Percentiles rank a stretch among this genome's conserved stretches.
phyloP scores from a whole-genome alignment of 352 stramenopile genomes.

The Pythium sp. region DNA sequence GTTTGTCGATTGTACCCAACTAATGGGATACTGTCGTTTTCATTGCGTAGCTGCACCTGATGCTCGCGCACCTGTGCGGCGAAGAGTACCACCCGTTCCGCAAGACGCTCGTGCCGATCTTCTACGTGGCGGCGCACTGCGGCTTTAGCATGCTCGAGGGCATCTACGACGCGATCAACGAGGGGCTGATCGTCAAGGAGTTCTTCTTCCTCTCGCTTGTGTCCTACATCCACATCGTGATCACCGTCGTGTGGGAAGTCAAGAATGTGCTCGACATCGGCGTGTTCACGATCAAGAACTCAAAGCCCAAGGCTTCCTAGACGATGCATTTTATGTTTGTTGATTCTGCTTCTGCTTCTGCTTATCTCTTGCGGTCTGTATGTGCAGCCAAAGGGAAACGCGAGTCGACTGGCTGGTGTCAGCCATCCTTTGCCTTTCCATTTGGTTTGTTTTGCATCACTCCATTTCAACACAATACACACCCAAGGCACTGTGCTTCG shows the following conservation, averaged over 20 bases:
- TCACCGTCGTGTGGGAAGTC: constrained; percentile 85
- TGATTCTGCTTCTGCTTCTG: not conserved
- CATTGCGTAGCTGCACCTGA: constrained; percentile 68
- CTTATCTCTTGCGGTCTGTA: not conserved
- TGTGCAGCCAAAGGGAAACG: not conserved
- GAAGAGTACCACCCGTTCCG: constrained; percentile 89
- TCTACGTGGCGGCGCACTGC: constrained; percentile 84
- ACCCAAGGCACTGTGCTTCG: not conserved
- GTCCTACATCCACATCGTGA: constrained; percentile 84
- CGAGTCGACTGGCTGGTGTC: not conserved
- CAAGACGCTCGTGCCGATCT: constrained; percentile 88
- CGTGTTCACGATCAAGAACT: constrained; percentile 70
- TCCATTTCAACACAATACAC: not conserved
- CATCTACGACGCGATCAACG: constrained; percentile 81
- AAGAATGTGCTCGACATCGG: constrained; percentile 80
- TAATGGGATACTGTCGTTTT: not conserved
- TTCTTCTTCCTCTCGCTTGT: constrained; percentile 88
- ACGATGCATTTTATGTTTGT: not conserved
- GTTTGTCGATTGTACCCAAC: not conserved
- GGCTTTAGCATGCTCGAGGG: constrained; percentile 80
- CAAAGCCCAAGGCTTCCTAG: constrained; percentile 24
- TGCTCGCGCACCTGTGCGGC: constrained; percentile 82
- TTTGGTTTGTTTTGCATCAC: not conserved
- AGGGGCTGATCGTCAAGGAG: constrained; percentile 79
- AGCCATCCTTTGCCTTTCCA: not conserved